Conservation (phyloP, 2,329 filamentous ascomycete species). For the Paramyrothecium roridum region DNA sequence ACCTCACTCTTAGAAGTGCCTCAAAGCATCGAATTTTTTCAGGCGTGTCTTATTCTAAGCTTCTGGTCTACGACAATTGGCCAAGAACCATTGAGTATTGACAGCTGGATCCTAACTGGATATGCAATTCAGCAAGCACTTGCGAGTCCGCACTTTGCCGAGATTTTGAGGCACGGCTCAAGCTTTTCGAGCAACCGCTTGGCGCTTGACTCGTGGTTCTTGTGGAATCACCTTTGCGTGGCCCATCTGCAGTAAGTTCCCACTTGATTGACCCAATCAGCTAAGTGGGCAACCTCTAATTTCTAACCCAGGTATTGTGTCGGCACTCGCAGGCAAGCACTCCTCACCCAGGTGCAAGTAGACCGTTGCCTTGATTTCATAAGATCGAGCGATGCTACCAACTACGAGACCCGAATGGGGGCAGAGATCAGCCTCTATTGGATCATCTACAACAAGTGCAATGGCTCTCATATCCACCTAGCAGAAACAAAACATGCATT, state of each 20-base stretch:
- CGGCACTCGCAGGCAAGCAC: constrained; percentile 15
- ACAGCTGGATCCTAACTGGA: constrained; percentile 21
- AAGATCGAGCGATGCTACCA: constrained; percentile 8
- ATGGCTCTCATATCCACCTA: constrained; percentile 4
- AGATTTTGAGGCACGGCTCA: neutral
- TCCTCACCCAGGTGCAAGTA: constrained; percentile 15
- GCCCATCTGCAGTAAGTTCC: constrained; percentile 23
- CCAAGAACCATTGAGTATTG: constrained; percentile 20
- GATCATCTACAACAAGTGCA: constrained; percentile 19
- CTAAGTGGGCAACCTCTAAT: neutral
- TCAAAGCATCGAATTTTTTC: constrained; percentile 18
- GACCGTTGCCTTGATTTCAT: constrained; percentile 12
- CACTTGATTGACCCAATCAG: too few relatives aligned
- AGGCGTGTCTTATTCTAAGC: constrained; percentile 17
- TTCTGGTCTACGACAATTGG: constrained; percentile 23
- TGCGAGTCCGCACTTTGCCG: constrained; percentile 14
- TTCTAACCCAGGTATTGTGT: constrained; percentile 17
- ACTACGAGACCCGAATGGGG: constrained; percentile 22
- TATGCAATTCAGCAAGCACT: constrained; percentile 20
- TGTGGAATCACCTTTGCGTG: constrained; percentile 23
- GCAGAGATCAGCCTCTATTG: constrained; percentile 23
- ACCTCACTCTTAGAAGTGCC: constrained; percentile 9
- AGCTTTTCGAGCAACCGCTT: neutral
- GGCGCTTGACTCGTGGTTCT: constrained; percentile 12
- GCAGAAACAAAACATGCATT: constrained; percentile 8